Base-by-base conservation (phyloP, 768 basidiomycete genomes). In the Russula virescens region DNA sequence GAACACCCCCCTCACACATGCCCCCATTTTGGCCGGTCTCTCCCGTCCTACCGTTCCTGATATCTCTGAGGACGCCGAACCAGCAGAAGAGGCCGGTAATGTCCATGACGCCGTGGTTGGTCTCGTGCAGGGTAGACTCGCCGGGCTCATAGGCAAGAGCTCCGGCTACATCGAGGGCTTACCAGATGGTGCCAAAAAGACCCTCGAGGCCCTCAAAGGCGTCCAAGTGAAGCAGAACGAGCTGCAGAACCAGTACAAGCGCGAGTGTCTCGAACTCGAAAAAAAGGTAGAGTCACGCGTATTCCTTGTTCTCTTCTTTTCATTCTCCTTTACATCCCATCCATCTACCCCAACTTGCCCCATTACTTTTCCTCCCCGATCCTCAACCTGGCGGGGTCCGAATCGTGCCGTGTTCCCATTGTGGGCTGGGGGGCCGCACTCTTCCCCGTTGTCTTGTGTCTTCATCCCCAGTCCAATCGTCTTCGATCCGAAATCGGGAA, bases 141-240 rank as follows among this genome's bases (percentile, higher is more conserved):
- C 86, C 40, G 80, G 80, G 69, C 86, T 99, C 42, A 77, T 98
- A 66, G 96, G 96, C 53, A 87, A 86, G 74, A 92, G 91, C 71
- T 95, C 92, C 16, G 94, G 94, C 16, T 99, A 99, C 78, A 84
- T 99, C 77, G 94, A 98, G 77, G 81, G 79, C 69, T 83, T 98
- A 55, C 89, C 94, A 13, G 75, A 80, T 50, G 84, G 88, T 48
- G 85, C 95, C 70, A 90, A 90, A 77, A 79, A 85, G 74, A 89
- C 86, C 70, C 77, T 99, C 69, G 91, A 95, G 76, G 96, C 86
- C 18, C 80, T 99, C 71, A 96, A 97, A 74, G 96, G 95, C 56
- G 81, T 99, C 48, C 96, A 98, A 75, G 85, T 85, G 69, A 87
- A 93, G 77, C 94, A 97, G 75, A 85, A 87, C 68, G 88, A 92